Evolutionary conservation across 371 early-diverging fungal species (phyloP).

Genomic region (Syncephalastrum sp.): DNA sequence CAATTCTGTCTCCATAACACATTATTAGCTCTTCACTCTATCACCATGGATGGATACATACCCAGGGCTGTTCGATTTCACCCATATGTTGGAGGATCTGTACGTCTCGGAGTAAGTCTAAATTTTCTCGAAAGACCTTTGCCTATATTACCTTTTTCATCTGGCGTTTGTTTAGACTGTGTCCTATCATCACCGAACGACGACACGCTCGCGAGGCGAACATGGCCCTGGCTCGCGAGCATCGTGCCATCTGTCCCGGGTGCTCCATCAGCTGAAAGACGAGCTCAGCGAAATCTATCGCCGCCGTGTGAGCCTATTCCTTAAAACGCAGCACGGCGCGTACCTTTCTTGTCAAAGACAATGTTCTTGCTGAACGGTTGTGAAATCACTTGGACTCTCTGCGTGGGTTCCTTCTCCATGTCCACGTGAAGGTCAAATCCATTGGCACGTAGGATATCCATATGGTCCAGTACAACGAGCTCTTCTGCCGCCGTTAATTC

Average conservation of each 20-base stretch:
- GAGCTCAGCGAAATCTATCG: conserved; percentile 72
- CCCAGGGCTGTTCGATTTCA: conserved; percentile 88
- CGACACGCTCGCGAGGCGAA: conserved; percentile 83
- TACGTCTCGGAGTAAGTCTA: conserved; percentile 2
- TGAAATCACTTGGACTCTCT: conserved; percentile 62
- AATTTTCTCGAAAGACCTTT: neutral
- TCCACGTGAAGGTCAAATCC: conserved; percentile 77
- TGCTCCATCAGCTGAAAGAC: conserved; percentile 45
- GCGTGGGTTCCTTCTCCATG: conserved; percentile 55
- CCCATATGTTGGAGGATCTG: conserved; percentile 76
- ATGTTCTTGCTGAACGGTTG: conserved; percentile 66
- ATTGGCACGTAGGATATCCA: conserved; percentile 68
- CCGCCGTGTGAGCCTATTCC: neutral
- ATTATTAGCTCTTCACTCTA: neutral
- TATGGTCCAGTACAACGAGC: conserved; percentile 73
- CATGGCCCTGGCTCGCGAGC: conserved; percentile 60
- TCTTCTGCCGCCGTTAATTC: conserved; percentile 82
- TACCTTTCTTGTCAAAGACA: conserved; percentile 59
- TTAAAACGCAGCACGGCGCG: neutral
- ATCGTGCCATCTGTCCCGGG: conserved; percentile 59
- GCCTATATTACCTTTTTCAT: conserved; percentile 61
- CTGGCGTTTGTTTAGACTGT: conserved; percentile 58
- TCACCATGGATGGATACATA: conserved; percentile 18
- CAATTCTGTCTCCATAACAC: conserved; percentile 72
- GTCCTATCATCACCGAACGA: conserved; percentile 80